Conservation (phyloP, 2,329 filamentous ascomycete genomes). For the Parascedosporium putredinis region DNA sequence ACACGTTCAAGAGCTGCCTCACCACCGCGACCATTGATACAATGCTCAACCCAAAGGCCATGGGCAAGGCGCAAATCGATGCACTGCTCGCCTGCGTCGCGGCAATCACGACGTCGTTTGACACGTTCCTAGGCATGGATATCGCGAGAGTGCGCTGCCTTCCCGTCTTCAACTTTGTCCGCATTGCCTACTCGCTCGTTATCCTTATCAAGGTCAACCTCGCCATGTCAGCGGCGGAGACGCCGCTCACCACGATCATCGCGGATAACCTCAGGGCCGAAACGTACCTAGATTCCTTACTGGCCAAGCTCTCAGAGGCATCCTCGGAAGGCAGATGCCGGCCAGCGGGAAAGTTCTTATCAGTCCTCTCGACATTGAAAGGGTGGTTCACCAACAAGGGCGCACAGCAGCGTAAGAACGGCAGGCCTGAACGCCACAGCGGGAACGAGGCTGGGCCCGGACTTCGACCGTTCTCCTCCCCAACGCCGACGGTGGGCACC, state of each 20-base stretch:
- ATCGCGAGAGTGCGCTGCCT: slow-evolving; percentile 48
- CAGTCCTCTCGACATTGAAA: slow-evolving; percentile 60
- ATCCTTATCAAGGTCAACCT: slow-evolving; percentile 67
- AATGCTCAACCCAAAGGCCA: slow-evolving; percentile 27
- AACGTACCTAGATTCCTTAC: slow-evolving; percentile 58
- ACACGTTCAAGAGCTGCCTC: slow-evolving; percentile 22
- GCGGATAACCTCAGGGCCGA: slow-evolving; percentile 55
- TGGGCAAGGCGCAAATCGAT: slow-evolving; percentile 47
- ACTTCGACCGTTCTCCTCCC: no score
- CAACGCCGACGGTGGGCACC: not conserved
- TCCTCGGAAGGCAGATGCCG: slow-evolving; percentile 54
- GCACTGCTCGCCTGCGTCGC: slow-evolving; percentile 57
- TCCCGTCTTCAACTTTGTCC: slow-evolving; percentile 61
- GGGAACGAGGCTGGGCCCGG: not conserved
- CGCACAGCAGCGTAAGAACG: not conserved
- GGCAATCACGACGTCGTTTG: slow-evolving; percentile 56
- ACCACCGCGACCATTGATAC: slow-evolving; percentile 34
- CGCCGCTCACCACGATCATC: slow-evolving; percentile 60
- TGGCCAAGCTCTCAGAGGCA: slow-evolving; percentile 55
- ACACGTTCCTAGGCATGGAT: slow-evolving; percentile 53
- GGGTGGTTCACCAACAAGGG: slow-evolving; percentile 46
- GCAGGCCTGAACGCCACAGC: not conserved
- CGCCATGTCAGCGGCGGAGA: slow-evolving; percentile 50
- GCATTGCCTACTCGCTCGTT: slow-evolving; percentile 61
- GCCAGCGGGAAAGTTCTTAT: slow-evolving; percentile 58